phyloP scores from a whole-genome alignment of 1,284 basidiomycete species.

The Mycosarcoma mackinlayi region DNA sequence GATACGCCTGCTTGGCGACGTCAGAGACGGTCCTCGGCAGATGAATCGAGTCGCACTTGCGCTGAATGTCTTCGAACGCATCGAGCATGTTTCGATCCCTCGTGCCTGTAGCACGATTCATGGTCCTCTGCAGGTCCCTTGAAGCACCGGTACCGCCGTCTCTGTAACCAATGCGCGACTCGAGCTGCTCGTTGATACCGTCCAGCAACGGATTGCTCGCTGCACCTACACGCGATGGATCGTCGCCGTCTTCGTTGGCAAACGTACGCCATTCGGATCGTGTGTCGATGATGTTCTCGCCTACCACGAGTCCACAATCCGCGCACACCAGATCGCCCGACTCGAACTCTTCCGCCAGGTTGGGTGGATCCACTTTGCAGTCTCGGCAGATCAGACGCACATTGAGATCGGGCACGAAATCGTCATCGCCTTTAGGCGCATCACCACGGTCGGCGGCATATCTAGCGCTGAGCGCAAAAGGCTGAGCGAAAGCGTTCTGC shows the following conservation, averaged over 20 bases:
- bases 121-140: constrained; percentile 90
- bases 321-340: constrained; percentile 98
- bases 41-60: constrained; percentile 93
- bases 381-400: constrained; percentile 78
- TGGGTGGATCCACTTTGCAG: constrained; percentile 89
- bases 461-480: constrained; percentile 60
- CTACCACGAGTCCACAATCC: constrained; percentile 92
- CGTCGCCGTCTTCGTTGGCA: constrained; percentile 95
- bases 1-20: constrained; percentile 95
- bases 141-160: constrained; percentile 94
- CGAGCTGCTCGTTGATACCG: constrained; percentile 90
- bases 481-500: constrained; percentile 56
- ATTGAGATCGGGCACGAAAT: constrained; percentile 63
- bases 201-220: constrained; percentile 88
- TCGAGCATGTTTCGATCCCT: constrained; percentile 85
- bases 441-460: constrained; percentile 61
- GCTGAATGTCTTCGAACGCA: constrained; percentile 89
- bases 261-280: constrained; percentile 98
- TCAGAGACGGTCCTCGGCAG: constrained; percentile 93
- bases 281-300: constrained; percentile 96
- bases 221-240: constrained; percentile 98
- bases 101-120: constrained; percentile 76
- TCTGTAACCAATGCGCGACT: constrained; percentile 92
- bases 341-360: constrained; percentile 96
- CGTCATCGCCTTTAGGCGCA: constrained; percentile 54